Conservation (phyloP, 768 basidiomycete species). For the Lactifluus piperatus region DNA sequence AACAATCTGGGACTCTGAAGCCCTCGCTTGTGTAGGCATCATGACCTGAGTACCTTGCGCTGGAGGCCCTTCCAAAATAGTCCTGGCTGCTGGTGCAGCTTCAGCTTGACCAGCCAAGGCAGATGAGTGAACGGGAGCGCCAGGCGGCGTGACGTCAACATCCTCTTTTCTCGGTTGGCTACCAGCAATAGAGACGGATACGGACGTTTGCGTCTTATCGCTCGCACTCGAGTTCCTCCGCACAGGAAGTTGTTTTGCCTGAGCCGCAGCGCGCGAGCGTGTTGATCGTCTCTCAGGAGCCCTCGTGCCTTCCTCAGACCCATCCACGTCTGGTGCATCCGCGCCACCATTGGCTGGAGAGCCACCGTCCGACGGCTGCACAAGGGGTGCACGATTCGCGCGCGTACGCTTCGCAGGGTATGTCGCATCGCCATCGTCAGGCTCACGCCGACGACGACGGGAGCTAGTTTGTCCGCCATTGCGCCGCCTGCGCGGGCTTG, state of each 20-base stretch:
- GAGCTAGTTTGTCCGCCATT: conserved; percentile 12
- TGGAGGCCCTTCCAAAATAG: neutral
- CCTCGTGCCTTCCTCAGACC: conserved; percentile 13
- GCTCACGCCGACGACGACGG: conserved; percentile 20
- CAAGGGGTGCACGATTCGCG: conserved; percentile 8
- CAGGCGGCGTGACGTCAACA: neutral
- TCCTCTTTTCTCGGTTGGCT: conserved; percentile 16
- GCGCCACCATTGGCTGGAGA: conserved; percentile 16
- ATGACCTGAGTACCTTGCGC: neutral
- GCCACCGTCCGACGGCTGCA: conserved; percentile 10
- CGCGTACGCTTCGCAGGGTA: conserved; percentile 22
- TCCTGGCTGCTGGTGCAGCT: neutral
- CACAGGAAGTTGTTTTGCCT: conserved; percentile 2
- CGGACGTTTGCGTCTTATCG: conserved; percentile 20
- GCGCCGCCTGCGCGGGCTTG: conserved; percentile 20
- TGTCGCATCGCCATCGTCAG: conserved; percentile 20
- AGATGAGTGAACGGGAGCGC: neutral
- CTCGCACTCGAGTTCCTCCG: conserved; percentile 21
- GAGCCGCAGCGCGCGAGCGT: conserved; percentile 19
- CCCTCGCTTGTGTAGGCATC: neutral
- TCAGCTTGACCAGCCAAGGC: conserved; percentile 9
- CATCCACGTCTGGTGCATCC: conserved; percentile 12
- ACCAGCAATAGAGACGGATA: conserved; percentile 20
- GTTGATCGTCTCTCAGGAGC: conserved; percentile 20
- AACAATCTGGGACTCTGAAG: neutral